Base-by-base conservation (phyloP, 2,329 filamentous ascomycete genomes). In the Zymoseptoria brevis region DNA sequence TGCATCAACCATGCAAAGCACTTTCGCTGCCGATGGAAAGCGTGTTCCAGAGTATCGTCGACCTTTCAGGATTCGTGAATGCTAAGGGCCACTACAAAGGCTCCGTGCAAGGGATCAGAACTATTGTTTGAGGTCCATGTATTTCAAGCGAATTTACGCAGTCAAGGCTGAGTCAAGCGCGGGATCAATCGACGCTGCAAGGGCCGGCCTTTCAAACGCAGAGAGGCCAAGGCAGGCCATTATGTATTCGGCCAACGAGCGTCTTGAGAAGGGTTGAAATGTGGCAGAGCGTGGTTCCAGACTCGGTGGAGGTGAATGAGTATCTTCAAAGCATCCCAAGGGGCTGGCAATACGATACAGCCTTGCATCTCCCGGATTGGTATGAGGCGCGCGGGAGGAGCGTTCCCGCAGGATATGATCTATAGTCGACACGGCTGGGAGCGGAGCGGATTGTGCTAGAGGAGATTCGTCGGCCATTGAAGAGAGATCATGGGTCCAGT, bases 1-100 rank as follows among this genome's bases (percentile, higher is more conserved):
- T 57, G 4, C 50, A 57, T 30, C 50, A 57, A 26, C 56, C 56
- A n/a, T 54, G 56, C 29, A 45, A 49, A 19, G 50, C 24, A 8
- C 30, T 57, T 11, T 16, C 53, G 3, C 26, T 57, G 9, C 56
- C 56, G 16, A 19, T 54, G 3, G 56, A 57, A 19, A 21, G 24
- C 24, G 56, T 48, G 4, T 22, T 54, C 13, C 19, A 50, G 5
- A 53, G 50, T 19, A 35, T 57, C 16, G 13, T 53, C 26, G 45
- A 29, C 8, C 45, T 19, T 19, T n/a, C 13, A 8, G 51, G 35
- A n/a, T 24, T 26, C 19, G 53, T 48, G n/a, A 57, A 54, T 16
- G 35, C 35, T 7, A 16, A 13, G 53, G 56, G 56, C 11, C 8
- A 19, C 19, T 53, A 35, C 21, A 49, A 49, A n/a, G 56, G 26